Evolutionary conservation across 192 early-diverging fungal species (phyloP).

Genomic region (Coemansia sp.): DNA sequence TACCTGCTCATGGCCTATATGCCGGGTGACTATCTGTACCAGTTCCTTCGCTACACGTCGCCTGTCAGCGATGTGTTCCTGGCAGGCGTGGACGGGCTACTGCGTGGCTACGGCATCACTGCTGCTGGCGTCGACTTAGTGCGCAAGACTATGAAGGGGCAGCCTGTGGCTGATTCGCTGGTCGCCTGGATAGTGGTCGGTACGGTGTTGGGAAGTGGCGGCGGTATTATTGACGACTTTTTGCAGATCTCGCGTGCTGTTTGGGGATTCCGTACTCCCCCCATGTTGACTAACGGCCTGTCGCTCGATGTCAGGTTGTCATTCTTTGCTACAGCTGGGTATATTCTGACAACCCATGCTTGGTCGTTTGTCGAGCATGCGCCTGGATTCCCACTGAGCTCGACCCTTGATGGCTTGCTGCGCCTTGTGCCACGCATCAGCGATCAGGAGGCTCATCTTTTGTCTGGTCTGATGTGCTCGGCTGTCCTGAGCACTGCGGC

Average conservation of each 20-base stretch:
- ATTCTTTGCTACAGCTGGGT: slow-evolving; percentile 44
- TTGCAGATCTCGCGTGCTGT: slow-evolving; percentile 42
- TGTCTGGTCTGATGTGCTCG: slow-evolving; percentile 48
- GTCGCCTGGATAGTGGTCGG: slow-evolving; percentile 51
- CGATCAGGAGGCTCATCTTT: slow-evolving; percentile 42
- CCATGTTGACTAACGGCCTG: slow-evolving; percentile 24
- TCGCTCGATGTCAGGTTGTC: slow-evolving; percentile 51
- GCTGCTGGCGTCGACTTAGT: slow-evolving; percentile 54
- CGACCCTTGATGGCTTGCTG: slow-evolving; percentile 32
- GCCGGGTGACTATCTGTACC: slow-evolving; percentile 49
- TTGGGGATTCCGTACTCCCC: slow-evolving; percentile 51
- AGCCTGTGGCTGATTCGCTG: slow-evolving; percentile 48
- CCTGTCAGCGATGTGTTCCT: slow-evolving; percentile 53
- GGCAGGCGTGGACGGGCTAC: slow-evolving; percentile 50
- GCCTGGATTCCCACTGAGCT: slow-evolving; percentile 39
- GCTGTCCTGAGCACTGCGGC: slow-evolving; percentile 43
- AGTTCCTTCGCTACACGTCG: slow-evolving; percentile 28
- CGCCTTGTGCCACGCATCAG: slow-evolving; percentile 36
- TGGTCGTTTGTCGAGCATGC: slow-evolving; percentile 51
- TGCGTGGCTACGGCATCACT: slow-evolving; percentile 56
- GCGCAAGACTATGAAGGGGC: slow-evolving; percentile 41
- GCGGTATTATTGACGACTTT: slow-evolving; percentile 56
- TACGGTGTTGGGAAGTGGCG: slow-evolving; percentile 54
- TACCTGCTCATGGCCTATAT: slow-evolving; percentile 42
- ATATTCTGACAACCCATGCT: slow-evolving; percentile 51